Conservation (phyloP, 305 asterid species). For the Fraxinus ornus region DNA sequence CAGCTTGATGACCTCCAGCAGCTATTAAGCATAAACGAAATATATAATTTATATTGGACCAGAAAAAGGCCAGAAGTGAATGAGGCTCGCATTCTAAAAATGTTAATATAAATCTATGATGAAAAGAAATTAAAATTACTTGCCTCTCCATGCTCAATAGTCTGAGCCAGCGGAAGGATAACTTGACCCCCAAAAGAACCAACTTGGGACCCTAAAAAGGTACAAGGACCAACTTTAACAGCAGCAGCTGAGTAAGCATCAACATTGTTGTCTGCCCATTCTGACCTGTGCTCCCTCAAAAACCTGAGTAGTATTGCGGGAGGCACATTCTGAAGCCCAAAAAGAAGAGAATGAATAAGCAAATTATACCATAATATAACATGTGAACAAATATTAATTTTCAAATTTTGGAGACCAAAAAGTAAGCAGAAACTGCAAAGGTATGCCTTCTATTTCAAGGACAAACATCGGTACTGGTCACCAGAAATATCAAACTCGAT, state of each 20-base stretch:
- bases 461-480: background rate
- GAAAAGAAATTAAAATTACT: conserved; percentile 24
- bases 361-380: background rate
- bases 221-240: conserved; percentile 45
- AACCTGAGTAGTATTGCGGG: conserved; percentile 82
- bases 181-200: conserved; percentile 82
- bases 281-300: conserved; percentile 85
- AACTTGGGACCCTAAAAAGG: conserved; percentile 49
- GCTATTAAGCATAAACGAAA: conserved; percentile 39
- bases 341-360: conserved; percentile 11
- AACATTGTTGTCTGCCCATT: conserved; percentile 85
- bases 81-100: background rate
- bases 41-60: background rate
- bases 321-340: conserved; percentile 65
- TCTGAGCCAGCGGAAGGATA: conserved; percentile 86
- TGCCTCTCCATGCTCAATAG: conserved; percentile 95
- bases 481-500: background rate
- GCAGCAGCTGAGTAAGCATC: conserved; percentile 86
- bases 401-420: background rate
- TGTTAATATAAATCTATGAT: background rate
- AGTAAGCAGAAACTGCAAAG: background rate
- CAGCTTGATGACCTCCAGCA: conserved; percentile 85
- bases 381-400: background rate
- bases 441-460: background rate
- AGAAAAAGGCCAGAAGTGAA: background rate